A percentile compares a stretch with the other conserved stretches of the same genome.
These are phyloP conservation scores for Phytophthora brassicae DNA, from an alignment of 352 stramenopile genomes.

Conservation along the genomic window DNA sequence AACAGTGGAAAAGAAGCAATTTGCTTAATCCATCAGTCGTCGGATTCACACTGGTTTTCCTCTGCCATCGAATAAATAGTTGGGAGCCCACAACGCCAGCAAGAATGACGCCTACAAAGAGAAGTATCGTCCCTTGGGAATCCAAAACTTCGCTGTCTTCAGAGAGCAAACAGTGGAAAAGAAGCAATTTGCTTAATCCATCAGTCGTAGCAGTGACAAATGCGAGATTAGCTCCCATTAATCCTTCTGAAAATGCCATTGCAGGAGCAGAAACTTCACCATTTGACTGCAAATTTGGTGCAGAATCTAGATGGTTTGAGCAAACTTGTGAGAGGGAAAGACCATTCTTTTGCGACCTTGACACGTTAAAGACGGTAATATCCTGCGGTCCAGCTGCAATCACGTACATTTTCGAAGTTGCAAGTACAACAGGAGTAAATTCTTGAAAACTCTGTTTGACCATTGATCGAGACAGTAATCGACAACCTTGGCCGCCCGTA, in stretches of 20 bases:
- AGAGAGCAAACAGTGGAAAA: conserved; percentile 44
- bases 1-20: conserved; percentile 35
- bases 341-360: conserved; percentile 7
- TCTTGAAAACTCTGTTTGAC: conserved; percentile 1
- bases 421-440: conserved; percentile 2
- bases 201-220: conserved; percentile 3
- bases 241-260: conserved; percentile 38
- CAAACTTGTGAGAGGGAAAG: conserved; percentile 17
- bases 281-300: not conserved
- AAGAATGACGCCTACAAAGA: conserved; percentile 26
- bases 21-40: no score
- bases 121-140: conserved; percentile 27
- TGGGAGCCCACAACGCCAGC: conserved; percentile 32
- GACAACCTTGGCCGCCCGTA: conserved; percentile 7
- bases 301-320: not conserved
- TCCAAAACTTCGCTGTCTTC: conserved; percentile 14
- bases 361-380: conserved; percentile 30
- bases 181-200: conserved; percentile 4
- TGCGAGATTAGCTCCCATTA: conserved; percentile 24
- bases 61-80: conserved; percentile 29
- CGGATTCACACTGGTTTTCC: conserved; percentile 15
- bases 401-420: conserved; percentile 22
- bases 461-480: conserved; percentile 17
- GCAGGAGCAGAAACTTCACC: not conserved
- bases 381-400: conserved; percentile 16